These are phyloP conservation scores for Tothia fuscella DNA, from an alignment of 2,329 filamentous ascomycete genomes.

Conservation along the genomic window DNA sequence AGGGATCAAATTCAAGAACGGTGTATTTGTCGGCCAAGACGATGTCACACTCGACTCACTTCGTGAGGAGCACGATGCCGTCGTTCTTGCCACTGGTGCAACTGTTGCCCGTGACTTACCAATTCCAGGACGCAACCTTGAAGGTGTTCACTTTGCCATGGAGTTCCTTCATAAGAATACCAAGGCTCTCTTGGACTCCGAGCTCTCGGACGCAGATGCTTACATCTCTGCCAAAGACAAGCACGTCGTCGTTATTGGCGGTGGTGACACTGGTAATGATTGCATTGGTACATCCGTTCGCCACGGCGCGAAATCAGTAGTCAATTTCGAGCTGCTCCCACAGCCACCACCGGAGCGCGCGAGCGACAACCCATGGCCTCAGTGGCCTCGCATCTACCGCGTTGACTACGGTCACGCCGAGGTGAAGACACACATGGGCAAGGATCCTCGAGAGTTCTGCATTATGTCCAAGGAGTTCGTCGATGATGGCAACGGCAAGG, in stretches of 20 bases:
- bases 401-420: conserved; percentile 97
- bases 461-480: conserved; percentile 98
- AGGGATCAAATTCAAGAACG: conserved; percentile 71
- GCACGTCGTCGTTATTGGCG: conserved; percentile 91
- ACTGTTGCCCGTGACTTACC: conserved; percentile 88
- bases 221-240: conserved; percentile 96
- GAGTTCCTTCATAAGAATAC: conserved; percentile 96
- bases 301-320: conserved; percentile 88
- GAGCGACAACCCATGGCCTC: conserved; percentile 92
- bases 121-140: conserved; percentile 75
- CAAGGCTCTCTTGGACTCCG: conserved; percentile 89
- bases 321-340: conserved; percentile 91
- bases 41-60: conserved; percentile 58
- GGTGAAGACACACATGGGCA: conserved; percentile 91
- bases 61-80: conserved; percentile 63
- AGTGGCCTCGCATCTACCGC: conserved; percentile 95
- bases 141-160: conserved; percentile 94
- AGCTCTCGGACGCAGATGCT: conserved; percentile 60
- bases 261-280: conserved; percentile 95
- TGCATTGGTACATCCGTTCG: conserved; percentile 95
- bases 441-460: conserved; percentile 92
- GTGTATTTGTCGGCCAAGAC: conserved; percentile 64
- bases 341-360: conserved; percentile 86
- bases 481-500: conserved; percentile 72
- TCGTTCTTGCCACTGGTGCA: conserved; percentile 83